These are phyloP conservation scores for Pleurotus cornucopiae DNA, from an alignment of 768 basidiomycete genomes.

Conservation along the genomic window DNA sequence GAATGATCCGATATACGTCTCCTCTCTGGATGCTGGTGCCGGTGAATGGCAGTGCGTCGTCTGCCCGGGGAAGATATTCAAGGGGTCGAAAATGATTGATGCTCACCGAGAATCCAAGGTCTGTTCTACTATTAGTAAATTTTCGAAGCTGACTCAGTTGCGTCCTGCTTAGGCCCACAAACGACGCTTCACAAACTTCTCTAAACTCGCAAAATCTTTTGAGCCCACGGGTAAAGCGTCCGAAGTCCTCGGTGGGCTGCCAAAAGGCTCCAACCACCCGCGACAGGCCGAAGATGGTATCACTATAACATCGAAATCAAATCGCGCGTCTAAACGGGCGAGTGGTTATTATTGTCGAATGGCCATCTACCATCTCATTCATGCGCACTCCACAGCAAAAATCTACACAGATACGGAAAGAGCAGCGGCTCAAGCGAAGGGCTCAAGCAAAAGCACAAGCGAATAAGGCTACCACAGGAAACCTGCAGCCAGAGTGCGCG, in stretches of 20 bases:
- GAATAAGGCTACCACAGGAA: no score
- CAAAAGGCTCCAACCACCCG: conserved; percentile 6
- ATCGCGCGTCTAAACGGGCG: conserved; percentile 62
- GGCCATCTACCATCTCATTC: neutral
- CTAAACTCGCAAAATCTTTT: conserved; percentile 29
- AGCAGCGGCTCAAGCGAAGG: conserved; percentile 46
- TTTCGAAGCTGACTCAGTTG: neutral
- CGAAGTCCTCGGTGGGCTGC: conserved; percentile 18
- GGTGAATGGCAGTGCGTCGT: conserved; percentile 57
- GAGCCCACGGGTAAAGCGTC: conserved; percentile 41
- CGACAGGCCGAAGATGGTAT: conserved; percentile 11
- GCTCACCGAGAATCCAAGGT: conserved; percentile 62
- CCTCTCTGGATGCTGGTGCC: conserved; percentile 52
- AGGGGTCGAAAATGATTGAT: conserved; percentile 49
- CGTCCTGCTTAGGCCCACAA: conserved; percentile 45
- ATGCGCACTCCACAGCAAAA: conserved; percentile 3
- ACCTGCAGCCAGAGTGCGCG: neutral
- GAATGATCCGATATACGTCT: conserved; percentile 56
- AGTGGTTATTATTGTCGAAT: conserved; percentile 9
- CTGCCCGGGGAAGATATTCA: conserved; percentile 73
- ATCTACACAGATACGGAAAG: conserved; percentile 26
- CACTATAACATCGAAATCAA: conserved; percentile 32
- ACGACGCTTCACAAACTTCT: conserved; percentile 54
- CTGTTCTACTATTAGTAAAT: conserved; percentile 24
- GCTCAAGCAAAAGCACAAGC: conserved; percentile 31